Evolutionary conservation across 164 flowering plant genomes (phyloP).

Genomic region (Sextonia rubra): DNA sequence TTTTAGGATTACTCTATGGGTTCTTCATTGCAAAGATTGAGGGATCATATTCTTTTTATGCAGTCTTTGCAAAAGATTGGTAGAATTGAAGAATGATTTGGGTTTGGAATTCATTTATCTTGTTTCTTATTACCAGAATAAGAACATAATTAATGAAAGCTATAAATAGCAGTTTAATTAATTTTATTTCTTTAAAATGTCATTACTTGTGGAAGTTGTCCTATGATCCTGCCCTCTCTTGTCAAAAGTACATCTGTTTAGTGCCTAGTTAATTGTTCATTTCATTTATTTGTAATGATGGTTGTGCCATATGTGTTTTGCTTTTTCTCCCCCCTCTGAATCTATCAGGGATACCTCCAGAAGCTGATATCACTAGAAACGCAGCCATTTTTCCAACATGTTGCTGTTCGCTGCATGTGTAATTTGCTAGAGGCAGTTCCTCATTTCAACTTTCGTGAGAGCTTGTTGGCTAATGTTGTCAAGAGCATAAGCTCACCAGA

Average conservation of each 20-base stretch:
- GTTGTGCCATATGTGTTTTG: background rate
- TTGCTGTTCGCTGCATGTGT: conserved; percentile 74
- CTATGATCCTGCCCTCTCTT: background rate
- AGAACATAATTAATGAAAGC: background rate
- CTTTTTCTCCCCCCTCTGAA: background rate
- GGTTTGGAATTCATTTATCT: background rate
- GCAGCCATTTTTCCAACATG: conserved; percentile 44
- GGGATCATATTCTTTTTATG: too few species aligned
- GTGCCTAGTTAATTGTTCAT: background rate
- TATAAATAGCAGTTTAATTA: too few species aligned
- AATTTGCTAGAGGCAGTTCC: conserved; percentile 82
- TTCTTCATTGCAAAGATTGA: too few species aligned
- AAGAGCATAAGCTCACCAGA: conserved; percentile 66
- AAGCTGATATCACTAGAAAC: conserved; percentile 55
- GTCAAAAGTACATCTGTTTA: background rate
- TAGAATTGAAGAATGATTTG: background rate
- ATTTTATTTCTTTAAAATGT: background rate
- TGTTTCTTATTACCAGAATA: background rate
- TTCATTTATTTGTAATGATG: background rate
- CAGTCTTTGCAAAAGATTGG: too few species aligned
- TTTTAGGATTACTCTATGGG: too few species aligned
- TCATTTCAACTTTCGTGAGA: conserved; percentile 86
- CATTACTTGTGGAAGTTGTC: background rate
- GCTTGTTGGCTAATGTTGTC: conserved; percentile 54
- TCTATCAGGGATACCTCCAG: conserved; percentile 73